Percentiles rank a stretch among this genome's conserved stretches.
These are phyloP conservation scores for Geotrichum macrosporum DNA, from an alignment of 1,139 yeast genomes.

Conservation along the genomic window DNA sequence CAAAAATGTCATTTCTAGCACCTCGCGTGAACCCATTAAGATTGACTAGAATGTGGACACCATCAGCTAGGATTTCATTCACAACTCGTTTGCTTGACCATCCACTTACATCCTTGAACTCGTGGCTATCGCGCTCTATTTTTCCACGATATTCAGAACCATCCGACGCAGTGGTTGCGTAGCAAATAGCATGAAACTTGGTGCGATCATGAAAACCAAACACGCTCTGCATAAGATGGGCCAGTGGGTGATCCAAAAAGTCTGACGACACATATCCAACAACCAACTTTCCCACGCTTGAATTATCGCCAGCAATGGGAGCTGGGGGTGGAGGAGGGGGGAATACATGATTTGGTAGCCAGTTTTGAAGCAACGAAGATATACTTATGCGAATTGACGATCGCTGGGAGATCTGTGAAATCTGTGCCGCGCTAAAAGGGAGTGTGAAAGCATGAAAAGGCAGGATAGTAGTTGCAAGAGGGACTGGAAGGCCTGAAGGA, in stretches of 20 bases:
- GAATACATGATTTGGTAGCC: constrained; percentile 35
- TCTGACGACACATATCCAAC: constrained; percentile 40
- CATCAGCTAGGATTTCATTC: constrained; percentile 33
- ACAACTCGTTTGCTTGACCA: constrained; percentile 32
- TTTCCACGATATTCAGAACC: constrained; percentile 33
- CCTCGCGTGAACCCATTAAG: constrained; percentile 39
- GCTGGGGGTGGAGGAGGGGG: constrained; percentile 36
- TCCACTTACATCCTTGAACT: constrained; percentile 33
- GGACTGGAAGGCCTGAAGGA: constrained; percentile 33
- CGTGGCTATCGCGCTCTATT: constrained; percentile 31
- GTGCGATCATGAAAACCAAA: constrained; percentile 34
- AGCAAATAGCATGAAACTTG: constrained; percentile 32
- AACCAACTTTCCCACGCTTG: constrained; percentile 25
- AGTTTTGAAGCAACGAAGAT: constrained; percentile 29
- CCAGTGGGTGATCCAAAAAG: constrained; percentile 37
- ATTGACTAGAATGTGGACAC: constrained; percentile 36
- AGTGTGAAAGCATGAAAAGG: constrained; percentile 39
- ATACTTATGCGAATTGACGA: constrained; percentile 35
- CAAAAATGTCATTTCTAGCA: constrained; percentile 37
- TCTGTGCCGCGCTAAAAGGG: constrained; percentile 32
- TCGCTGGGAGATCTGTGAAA: constrained; percentile 32
- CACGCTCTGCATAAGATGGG: constrained; percentile 39
- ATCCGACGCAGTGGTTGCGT: constrained; percentile 36
- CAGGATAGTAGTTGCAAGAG: constrained; percentile 34
- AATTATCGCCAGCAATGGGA: constrained; percentile 12